A percentile compares a stretch with the other conserved stretches of the same genome.
phyloP scores from a whole-genome alignment of 140 eudicot genomes.

The Cichorium intybus region DNA sequence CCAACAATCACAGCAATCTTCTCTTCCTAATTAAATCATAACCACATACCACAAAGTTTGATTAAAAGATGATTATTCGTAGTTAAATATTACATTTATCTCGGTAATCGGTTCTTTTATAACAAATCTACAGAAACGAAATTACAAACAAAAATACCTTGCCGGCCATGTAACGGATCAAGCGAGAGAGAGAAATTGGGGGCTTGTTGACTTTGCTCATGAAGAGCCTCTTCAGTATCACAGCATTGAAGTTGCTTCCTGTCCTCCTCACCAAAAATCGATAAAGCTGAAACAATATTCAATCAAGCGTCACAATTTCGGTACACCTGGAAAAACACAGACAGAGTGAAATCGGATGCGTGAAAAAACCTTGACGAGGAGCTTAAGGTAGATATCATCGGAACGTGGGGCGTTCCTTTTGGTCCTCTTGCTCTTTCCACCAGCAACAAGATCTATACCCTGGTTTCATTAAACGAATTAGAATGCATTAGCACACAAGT shows the following conservation, averaged over 20 bases:
- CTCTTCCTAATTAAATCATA: slow-evolving; percentile 38
- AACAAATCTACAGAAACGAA: background rate
- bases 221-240: slow-evolving; percentile 63
- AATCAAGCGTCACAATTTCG: background rate
- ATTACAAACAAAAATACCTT: slow-evolving; percentile 38
- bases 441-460: slow-evolving; percentile 72
- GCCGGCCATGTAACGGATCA: slow-evolving; percentile 47
- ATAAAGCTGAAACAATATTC: slow-evolving; percentile 39
- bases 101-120: too few relatives aligned
- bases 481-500: background rate
- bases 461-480: background rate
- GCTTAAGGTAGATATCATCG: slow-evolving; percentile 67
- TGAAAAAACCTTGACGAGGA: slow-evolving; percentile 51
- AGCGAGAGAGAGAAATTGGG: slow-evolving; percentile 61
- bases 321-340: background rate
- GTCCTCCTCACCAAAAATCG: slow-evolving; percentile 81
- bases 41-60: background rate
- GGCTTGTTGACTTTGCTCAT: slow-evolving; percentile 78
- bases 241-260: slow-evolving; percentile 67
- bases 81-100: too few relatives aligned
- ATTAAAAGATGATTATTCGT: background rate
- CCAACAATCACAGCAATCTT: slow-evolving; percentile 71
- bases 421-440: slow-evolving; percentile 75
- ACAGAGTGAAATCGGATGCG: background rate
- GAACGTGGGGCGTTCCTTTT: slow-evolving; percentile 72